These are phyloP conservation scores for Pseudonitzschia multiseries DNA, from an alignment of 108 stramenopile genomes.

Conservation along the genomic window DNA sequence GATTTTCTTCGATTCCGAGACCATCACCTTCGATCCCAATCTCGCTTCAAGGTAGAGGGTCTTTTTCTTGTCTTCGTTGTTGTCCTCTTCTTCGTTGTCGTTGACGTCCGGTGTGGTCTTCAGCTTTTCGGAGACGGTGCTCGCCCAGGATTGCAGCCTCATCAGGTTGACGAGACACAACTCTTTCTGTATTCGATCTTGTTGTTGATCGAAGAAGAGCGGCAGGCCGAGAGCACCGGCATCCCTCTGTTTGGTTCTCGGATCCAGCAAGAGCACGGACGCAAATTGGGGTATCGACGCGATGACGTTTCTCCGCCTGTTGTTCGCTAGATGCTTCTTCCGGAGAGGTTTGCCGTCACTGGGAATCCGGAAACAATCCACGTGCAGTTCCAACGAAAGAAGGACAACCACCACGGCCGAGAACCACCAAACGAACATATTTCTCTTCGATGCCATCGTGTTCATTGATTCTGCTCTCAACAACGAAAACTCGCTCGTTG, in stretches of 20 bases:
- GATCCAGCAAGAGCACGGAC: neutral
- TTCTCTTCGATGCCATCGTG: no score
- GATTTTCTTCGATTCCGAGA: conserved; percentile 55
- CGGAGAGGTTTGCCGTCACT: neutral
- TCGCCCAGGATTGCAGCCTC: conserved; percentile 70
- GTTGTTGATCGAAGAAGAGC: conserved; percentile 20
- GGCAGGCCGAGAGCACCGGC: conserved; percentile 24
- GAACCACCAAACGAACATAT: neutral
- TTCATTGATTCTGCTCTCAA: no score
- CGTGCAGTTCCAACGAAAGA: neutral
- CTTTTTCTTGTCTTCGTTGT: conserved; percentile 30
- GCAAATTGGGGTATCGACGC: neutral
- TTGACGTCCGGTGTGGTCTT: conserved; percentile 20
- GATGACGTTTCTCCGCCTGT: neutral
- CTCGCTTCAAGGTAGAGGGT: conserved; percentile 71
- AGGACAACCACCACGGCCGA: neutral
- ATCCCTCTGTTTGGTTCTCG: neutral
- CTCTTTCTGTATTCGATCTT: conserved; percentile 61
- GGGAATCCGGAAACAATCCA: neutral
- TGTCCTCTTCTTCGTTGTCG: neutral
- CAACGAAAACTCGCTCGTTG: no score
- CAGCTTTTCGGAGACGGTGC: conserved; percentile 33
- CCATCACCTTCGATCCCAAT: conserved; percentile 72
- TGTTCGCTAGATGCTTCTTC: neutral
- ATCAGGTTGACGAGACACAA: conserved; percentile 63